Conservation (phyloP, 306 rosid genomes). For the Erythrophleum fordii region DNA sequence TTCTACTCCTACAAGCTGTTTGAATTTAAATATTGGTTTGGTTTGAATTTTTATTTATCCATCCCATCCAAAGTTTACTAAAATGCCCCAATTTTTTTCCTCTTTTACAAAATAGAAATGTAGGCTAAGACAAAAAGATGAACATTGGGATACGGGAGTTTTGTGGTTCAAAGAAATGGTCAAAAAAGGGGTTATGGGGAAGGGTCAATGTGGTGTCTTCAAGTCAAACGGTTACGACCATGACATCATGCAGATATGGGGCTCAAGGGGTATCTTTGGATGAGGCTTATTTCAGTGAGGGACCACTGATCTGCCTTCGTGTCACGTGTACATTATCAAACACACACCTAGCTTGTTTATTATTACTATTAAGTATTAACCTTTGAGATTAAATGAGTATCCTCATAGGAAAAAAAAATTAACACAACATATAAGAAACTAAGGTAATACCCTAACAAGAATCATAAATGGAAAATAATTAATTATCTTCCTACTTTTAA, state of each 20-base stretch:
- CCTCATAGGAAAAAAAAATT: not conserved
- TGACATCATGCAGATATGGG: conserved; percentile 69
- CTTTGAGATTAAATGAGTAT: conserved; percentile 20
- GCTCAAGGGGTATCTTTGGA: conserved; percentile 39
- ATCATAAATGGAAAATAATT: not conserved
- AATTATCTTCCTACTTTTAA: not conserved
- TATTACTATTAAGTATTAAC: not conserved
- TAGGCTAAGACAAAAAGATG: not conserved
- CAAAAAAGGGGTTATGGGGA: conserved; percentile 55
- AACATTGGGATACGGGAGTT: not conserved
- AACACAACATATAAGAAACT: not conserved
- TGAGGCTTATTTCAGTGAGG: conserved; percentile 44
- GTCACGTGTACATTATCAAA: conserved; percentile 47
- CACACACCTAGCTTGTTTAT: not conserved
- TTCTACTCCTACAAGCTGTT: not conserved
- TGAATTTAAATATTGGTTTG: not conserved
- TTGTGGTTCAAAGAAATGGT: conserved; percentile 41
- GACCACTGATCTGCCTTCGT: conserved; percentile 35
- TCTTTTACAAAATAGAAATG: not conserved
- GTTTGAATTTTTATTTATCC: not conserved
- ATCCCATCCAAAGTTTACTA: not conserved
- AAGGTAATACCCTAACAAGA: not conserved
- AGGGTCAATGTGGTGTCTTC: conserved; percentile 45
- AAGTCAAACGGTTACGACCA: conserved; percentile 81
- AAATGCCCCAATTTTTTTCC: not conserved